phyloP scores from a whole-genome alignment of 306 rosid genomes.

The Senna tora region DNA sequence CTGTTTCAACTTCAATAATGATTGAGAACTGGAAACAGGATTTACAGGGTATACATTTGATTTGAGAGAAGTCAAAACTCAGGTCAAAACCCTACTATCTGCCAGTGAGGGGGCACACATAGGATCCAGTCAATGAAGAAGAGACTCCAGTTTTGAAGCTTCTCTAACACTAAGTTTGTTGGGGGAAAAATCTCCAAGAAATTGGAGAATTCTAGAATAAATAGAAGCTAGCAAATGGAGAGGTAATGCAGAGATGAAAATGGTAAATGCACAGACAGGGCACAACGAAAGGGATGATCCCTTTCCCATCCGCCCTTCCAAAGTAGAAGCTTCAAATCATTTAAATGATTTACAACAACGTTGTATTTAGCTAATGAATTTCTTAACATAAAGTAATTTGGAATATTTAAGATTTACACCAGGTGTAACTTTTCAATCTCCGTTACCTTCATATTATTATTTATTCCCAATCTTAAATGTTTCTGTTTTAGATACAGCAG shows the following conservation, averaged over 20 bases:
- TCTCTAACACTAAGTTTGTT: neutral
- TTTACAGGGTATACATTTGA: neutral
- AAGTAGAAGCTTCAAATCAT: neutral
- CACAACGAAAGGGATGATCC: neutral
- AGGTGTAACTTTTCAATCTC: conserved; percentile 4
- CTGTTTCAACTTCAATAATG: neutral
- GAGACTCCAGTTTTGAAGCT: neutral
- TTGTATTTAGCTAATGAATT: conserved; percentile 9
- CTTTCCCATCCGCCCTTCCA: neutral
- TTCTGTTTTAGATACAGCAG: conserved; percentile 42
- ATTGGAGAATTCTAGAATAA: neutral
- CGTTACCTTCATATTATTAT: neutral
- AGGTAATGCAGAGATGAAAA: neutral
- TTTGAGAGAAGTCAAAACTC: neutral
- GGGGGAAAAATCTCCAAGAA: neutral
- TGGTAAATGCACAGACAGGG: neutral
- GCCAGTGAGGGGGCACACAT: neutral
- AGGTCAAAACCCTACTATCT: neutral
- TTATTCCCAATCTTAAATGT: conserved; percentile 30
- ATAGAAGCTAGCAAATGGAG: neutral
- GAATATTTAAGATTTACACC: conserved; percentile 20
- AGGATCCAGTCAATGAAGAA: neutral
- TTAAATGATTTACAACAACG: neutral
- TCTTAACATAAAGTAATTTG: conserved; percentile 19
- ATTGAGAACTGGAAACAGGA: neutral